Conservation (phyloP, 176 grass and related monocot genomes). For the Microstegium vimineum region DNA sequence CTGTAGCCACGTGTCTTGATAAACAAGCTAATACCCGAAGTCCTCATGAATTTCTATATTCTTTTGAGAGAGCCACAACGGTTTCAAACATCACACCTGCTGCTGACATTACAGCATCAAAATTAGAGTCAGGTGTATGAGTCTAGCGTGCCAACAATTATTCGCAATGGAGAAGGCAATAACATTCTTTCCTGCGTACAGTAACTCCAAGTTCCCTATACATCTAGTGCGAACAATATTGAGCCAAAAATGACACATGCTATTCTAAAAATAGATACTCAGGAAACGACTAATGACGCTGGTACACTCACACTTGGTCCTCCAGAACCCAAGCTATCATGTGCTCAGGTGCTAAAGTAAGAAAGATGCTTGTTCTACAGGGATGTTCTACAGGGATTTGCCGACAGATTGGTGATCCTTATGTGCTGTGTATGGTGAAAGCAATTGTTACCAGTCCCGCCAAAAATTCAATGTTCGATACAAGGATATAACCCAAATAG, state of each 20-base stretch:
- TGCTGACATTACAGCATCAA: constrained; percentile 10
- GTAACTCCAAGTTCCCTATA: neutral
- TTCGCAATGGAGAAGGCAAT: neutral
- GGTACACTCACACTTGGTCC: neutral
- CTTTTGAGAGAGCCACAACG: neutral
- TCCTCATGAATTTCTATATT: neutral
- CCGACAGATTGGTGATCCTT: neutral
- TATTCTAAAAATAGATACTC: constrained; percentile 33
- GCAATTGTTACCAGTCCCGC: neutral
- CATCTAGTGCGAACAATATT: neutral
- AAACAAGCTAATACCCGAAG: neutral
- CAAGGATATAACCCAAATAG: neutral
- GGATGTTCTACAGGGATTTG: no score
- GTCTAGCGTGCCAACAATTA: constrained; percentile 8
- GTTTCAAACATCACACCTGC: neutral
- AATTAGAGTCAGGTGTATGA: neutral
- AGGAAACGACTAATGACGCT: neutral
- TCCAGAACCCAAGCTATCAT: neutral
- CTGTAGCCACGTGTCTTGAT: neutral
- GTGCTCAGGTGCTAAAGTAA: neutral
- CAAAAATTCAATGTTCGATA: constrained; percentile 19
- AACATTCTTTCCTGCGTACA: neutral
- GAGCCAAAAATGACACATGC: neutral
- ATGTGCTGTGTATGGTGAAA: neutral
- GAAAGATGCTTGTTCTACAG: neutral